Evolutionary conservation across 352 stramenopile genomes (phyloP), one percentile per base, ranked within the genome.

Genomic region (Aphanomyces cochlioides): DNA sequence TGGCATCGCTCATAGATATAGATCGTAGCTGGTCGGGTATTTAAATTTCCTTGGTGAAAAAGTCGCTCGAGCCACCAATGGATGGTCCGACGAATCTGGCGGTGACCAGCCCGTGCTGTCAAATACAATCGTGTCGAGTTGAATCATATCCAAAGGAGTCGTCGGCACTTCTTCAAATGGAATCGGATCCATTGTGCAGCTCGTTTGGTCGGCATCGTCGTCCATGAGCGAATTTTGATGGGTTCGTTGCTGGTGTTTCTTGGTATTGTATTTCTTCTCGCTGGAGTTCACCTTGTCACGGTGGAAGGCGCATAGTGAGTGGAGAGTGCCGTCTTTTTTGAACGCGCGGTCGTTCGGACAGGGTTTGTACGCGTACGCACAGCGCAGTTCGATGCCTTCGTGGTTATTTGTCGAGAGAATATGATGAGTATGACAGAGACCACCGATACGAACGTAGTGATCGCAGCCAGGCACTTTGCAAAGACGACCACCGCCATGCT

Each of bases 301-400:
- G 47, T 67, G 59, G 47, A 56, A 67, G 5, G 48, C 59, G 47
- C 59, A 67, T 8, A 67, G 6, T 10, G 59, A 56, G 47, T 67
- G 59, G 13, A 40, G 47, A 6, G 43, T 17, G 7, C 59, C 59
- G 47, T 67, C 59, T 36, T 54, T 56, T 40, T 67, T 67, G 41
- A 67, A 36, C 47, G 59, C 43, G 8, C 59, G 59, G 7, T 38
- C 47, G 47, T 67, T 67, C 17, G 17, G 48, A 39, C 59, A 67
- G 6, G 59, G 15, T 36, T 67, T 67, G 59, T 67, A 67, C 17
- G 59, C 59, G 47, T 67, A 67, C 21, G 48, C 54, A 36, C 59
- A 67, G 43, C 43, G 43, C 43, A 50, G 43, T 28, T 28, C 28
- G 28, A 2, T 28, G 28, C 28, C 28, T 28, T 28, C 28, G 28